A percentile compares a stretch with the other conserved stretches of the same genome.
These are phyloP conservation scores for Poronia punctata DNA, from an alignment of 495 filamentous ascomycete genomes.

Conservation along the genomic window DNA sequence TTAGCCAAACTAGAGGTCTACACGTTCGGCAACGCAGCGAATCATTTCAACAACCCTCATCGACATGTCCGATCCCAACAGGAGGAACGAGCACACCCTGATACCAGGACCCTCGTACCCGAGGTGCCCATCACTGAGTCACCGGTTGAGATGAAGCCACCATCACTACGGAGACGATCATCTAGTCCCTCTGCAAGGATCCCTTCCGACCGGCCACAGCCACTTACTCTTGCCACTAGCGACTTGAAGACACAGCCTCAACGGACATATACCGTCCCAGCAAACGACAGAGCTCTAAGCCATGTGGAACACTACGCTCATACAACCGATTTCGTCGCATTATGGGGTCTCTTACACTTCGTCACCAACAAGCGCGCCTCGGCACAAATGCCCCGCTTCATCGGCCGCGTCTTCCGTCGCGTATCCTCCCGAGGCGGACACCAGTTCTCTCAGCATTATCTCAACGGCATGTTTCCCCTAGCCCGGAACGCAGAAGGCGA, in stretches of 20 bases:
- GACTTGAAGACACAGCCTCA: conserved; percentile 3
- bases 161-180: conserved; percentile 8
- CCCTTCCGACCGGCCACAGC: conserved; percentile 2
- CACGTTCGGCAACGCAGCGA: conserved; percentile 78
- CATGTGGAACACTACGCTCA: conserved; percentile 87
- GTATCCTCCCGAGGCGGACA: conserved; percentile 56
- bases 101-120: conserved; percentile 4
- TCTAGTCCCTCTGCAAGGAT: conserved; percentile 13
- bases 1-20: conserved; percentile 72
- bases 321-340: conserved; percentile 64
- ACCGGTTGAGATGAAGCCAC: conserved; percentile 12
- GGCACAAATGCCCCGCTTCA: conserved; percentile 51
- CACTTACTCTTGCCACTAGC: conserved; percentile 6
- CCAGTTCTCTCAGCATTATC: conserved; percentile 72
- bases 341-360: conserved; percentile 70
- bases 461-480: conserved; percentile 71
- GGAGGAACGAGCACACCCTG: conserved; percentile 16
- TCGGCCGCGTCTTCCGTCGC: conserved; percentile 69
- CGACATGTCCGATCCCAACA: conserved; percentile 28
- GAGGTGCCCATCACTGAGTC: conserved; percentile 18
- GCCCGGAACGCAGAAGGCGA: conserved; percentile 22
- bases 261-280: conserved; percentile 10
- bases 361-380: conserved; percentile 33
- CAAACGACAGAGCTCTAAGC: conserved; percentile 45
- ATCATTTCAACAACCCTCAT: conserved; percentile 82